Conservation (phyloP, 768 basidiomycete genomes). For the Rhizopogon roseolus region DNA sequence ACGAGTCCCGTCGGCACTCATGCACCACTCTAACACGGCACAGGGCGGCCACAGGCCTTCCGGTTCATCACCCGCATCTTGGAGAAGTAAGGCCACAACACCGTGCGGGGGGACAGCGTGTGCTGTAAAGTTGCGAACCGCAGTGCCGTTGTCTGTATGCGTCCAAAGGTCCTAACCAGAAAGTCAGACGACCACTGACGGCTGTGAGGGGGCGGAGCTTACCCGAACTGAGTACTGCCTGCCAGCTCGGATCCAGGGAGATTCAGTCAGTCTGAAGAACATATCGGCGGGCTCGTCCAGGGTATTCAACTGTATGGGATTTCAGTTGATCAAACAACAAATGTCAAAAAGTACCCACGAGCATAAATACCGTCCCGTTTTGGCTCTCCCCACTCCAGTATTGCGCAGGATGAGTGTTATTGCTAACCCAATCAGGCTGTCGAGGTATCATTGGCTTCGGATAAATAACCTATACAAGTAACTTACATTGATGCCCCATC, state of each 20-base stretch:
- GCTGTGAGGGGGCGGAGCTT: constrained; percentile 12
- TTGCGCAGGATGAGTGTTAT: constrained; percentile 53
- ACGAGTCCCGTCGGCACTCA: constrained; percentile 49
- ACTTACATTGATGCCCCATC: constrained; percentile 63
- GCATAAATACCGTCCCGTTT: constrained; percentile 65
- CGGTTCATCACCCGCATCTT: constrained; percentile 66
- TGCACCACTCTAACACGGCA: constrained; percentile 54
- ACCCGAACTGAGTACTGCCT: constrained; percentile 63
- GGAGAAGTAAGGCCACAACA: constrained; percentile 60
- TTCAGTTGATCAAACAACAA: background rate
- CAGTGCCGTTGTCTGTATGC: constrained; percentile 67
- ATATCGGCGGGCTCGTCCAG: constrained; percentile 50
- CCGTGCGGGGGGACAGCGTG: constrained; percentile 59
- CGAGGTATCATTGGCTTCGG: background rate
- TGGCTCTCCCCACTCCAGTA: constrained; percentile 67
- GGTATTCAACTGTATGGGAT: constrained; percentile 47
- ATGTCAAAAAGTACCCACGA: constrained; percentile 34
- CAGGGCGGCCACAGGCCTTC: constrained; percentile 53
- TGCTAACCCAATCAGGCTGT: constrained; percentile 34
- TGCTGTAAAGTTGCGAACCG: constrained; percentile 52
- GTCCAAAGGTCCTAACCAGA: constrained; percentile 60
- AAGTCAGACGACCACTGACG: constrained; percentile 1
- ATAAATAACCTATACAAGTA: background rate
- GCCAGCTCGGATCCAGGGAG: constrained; percentile 67
- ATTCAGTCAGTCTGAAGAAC: constrained; percentile 62